Evolutionary conservation across 2,329 filamentous ascomycete species (phyloP), one percentile per base, ranked within the genome.

Genomic region (Diaporthe vaccinii): DNA sequence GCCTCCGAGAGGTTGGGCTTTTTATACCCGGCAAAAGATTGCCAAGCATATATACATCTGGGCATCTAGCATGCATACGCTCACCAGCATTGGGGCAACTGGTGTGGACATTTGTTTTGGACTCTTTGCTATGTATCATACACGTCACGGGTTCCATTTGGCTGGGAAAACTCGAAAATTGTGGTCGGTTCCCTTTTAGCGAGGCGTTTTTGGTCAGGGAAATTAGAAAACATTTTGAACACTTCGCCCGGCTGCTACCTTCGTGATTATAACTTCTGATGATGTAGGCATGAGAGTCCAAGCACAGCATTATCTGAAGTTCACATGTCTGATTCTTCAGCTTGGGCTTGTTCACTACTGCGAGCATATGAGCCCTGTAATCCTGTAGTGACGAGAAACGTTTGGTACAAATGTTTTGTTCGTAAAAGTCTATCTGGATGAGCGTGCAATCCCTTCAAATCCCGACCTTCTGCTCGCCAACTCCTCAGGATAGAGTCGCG

Each of bases 101-200:
- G n/a, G n/a, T 41, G 46, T 55, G 34, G 49, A 28, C 49, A 69
- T 69, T 55, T 69, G 22, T n/a, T 55, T 69, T 41, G 65, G n/a
- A 69, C 65, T 36, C 51, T 55, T 69, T 69, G 65, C 49, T 69
- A 55, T 69, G 65, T 69, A 69, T 53, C 65, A 69, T 55, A 41
- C 46, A 69, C 49, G 34, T 22, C 49, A 69, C 49, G 20, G 46
- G 4, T 17, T 44, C 34, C 17, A 14, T 39, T 53, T 68, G 62
- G 28, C 9, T 31, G 44, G 62, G 62, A 68, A 31, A 68, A 53
- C 62, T 68, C 28, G 65, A 69, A 5, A 69, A 69, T 25, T 55
- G 25, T 69, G 46, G 49, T 69, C 65, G 49, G 49, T 69, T 69
- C 34, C 65, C 49, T 55, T 41, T 55, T 55, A 69, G 65, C 65